These are phyloP conservation scores for Biancaea sappan DNA, from an alignment of 306 rosid genomes.

Conservation along the genomic window DNA sequence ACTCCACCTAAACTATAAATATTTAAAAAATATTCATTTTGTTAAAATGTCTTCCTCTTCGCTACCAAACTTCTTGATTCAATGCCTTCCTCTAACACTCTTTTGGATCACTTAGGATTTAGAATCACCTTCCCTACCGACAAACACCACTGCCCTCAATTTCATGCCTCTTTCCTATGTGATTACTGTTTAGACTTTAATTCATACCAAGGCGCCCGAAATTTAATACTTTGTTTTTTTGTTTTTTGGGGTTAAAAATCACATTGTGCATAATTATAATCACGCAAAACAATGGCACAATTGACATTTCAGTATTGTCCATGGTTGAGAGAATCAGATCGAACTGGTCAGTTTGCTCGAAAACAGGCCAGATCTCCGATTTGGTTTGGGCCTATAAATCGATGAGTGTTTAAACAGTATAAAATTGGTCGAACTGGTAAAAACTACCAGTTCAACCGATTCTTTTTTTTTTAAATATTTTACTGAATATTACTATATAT, in stretches of 20 bases:
- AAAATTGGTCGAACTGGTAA: too few relatives aligned
- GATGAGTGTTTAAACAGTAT: too few relatives aligned
- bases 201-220: background rate
- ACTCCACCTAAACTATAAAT: constrained; percentile 49
- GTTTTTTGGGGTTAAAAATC: background rate
- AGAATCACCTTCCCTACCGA: constrained; percentile 46
- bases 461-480: too few relatives aligned
- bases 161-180: constrained; percentile 1
- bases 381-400: too few relatives aligned
- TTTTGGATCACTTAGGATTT: background rate
- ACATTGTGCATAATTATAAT: background rate
- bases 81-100: background rate
- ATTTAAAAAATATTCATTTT: constrained; percentile 38
- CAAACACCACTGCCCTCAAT: constrained; percentile 28
- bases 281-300: constrained; percentile 1
- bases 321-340: too few relatives aligned
- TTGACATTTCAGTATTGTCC: too few relatives aligned
- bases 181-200: background rate
- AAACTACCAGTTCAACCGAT: too few relatives aligned
- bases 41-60: constrained; percentile 64
- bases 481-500: too few relatives aligned
- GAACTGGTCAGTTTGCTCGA: too few relatives aligned
- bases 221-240: background rate
- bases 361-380: too few relatives aligned
- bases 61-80: constrained; percentile 37